Base-by-base conservation (phyloP, 306 rosid species). In the Glycyrrhiza uralensis region DNA sequence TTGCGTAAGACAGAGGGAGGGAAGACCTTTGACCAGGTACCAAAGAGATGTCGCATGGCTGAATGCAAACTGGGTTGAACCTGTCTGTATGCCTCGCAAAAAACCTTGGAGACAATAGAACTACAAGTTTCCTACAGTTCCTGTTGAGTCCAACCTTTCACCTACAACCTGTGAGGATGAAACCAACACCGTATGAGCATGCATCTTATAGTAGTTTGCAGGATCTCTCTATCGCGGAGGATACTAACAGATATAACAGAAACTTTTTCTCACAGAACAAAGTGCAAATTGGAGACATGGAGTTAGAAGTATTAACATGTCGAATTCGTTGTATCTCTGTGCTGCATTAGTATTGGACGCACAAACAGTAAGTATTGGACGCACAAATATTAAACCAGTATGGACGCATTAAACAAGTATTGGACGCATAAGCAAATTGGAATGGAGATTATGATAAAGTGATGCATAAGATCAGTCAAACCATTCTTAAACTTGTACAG, bases 21-120 rank as follows among this genome's bases (percentile, higher is more conserved):
- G 72, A 94, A 94, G 15, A 87, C 90, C 26, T 91, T 68, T 60
- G 88, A 77, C 97, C 99, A 94, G 20, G 99, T 94, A 62, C 97
- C 89, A 80, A 91, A 94, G 75, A 94, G 97, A 75, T 89, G 97
- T 8, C 93, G 93, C 99, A 94, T 86, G 20, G 97, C 84, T 75
- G 83, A 38, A 79, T 84, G 85, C 78, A 80, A 76, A 77, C 58
- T 82, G 41, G 97, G 88, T 36, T 83, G 88, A 83, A 89, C 92
- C 76, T 82, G 92, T 79, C 87, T 77, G 79, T 87, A 94, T 42
- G 99, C 97, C 86, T 85, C 97, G 19, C 90, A 91, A 79, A 91
- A 94, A 38, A 91, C 97, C 97, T 91, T 26, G 18, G 46, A 76
- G 69, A 76, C 68, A 62, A 75, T 11, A 60, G 57, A 72, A 41